Evolutionary conservation across 495 filamentous ascomycete species (phyloP), one percentile per base, ranked within the genome.

Genomic region (Rostrohypoxylon terebratum): DNA sequence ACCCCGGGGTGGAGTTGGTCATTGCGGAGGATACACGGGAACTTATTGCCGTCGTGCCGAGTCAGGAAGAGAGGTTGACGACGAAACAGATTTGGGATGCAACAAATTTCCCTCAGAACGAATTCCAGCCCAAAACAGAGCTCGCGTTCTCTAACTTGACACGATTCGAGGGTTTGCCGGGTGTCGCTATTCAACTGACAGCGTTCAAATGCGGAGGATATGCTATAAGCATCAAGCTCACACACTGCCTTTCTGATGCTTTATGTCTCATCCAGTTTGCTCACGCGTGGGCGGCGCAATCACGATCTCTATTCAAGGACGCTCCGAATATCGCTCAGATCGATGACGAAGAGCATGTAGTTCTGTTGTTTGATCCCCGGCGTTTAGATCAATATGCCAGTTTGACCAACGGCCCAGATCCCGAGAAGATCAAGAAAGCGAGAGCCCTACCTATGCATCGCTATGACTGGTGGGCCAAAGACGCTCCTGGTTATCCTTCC

Each of bases 191-290:
- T 34, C 82, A 83, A 59, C 9, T 86, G 7, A 86, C 79, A 0
- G 66, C 66, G 1, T 79, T 85, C 47, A 73, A 72, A 10, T 81
- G 79, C 47, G 83, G 83, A 7, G 84, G 82, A 3, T 80, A 79
- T 42, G 80, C 79, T 1, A 44, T 87, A 4, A 77, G 80, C 31
- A 73, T 84, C 18, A 81, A 78, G 42, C 59, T 85, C 0, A 77
- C 82, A 0, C 86, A 89, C 69, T 79, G 80, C 14, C 71, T 88
- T 4, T 81, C 81, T 1, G 87, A 89, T 74, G 83, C 84, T 2
- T 74, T 81, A 28, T 50, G 82, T 1, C 62, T 89, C n/a, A 73
- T 81, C 11, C 68, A 78, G 16, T 88, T 89, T 33, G 76, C 81
- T 4, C 79, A 86, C 31, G 77, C 81, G 34, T 87, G 82, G 84